Conservation (phyloP, 257 asterid species). For the Rubia yunnanensis region DNA sequence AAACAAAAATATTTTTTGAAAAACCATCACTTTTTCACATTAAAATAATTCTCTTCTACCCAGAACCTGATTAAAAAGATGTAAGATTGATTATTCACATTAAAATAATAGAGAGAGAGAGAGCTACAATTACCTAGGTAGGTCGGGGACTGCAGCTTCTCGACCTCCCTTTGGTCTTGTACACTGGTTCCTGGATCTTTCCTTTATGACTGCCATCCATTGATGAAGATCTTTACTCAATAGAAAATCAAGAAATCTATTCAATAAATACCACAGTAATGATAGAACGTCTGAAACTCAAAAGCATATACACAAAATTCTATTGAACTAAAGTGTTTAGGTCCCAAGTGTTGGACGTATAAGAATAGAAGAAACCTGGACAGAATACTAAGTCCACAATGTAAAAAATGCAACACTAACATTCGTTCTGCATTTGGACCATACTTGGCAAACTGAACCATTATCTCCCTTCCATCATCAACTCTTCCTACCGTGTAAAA, state of each 20-base stretch:
- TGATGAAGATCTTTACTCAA: not conserved
- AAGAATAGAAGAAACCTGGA: not conserved
- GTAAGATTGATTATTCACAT: too few species aligned
- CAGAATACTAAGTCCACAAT: too few species aligned
- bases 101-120: too few species aligned
- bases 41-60: too few species aligned
- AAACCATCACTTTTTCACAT: too few species aligned
- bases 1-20: too few species aligned
- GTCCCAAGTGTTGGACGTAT: not conserved
- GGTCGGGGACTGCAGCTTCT: constrained; percentile 94
- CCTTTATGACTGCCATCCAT: constrained; percentile 60
- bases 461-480: constrained; percentile 96
- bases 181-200: constrained; percentile 66
- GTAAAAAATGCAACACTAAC: constrained; percentile 29
- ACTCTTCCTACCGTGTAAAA: constrained; percentile 47
- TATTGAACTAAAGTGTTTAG: not conserved
- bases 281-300: too few species aligned
- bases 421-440: constrained; percentile 96
- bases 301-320: not conserved
- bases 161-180: constrained; percentile 50
- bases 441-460: constrained; percentile 96
- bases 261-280: not conserved
- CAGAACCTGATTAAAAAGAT: too few species aligned
- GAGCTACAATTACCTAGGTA: constrained; percentile 45
- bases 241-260: not conserved